These are phyloP conservation scores for Fusarium equiseti DNA, from an alignment of 2,329 filamentous ascomycete species.

Conservation along the genomic window DNA sequence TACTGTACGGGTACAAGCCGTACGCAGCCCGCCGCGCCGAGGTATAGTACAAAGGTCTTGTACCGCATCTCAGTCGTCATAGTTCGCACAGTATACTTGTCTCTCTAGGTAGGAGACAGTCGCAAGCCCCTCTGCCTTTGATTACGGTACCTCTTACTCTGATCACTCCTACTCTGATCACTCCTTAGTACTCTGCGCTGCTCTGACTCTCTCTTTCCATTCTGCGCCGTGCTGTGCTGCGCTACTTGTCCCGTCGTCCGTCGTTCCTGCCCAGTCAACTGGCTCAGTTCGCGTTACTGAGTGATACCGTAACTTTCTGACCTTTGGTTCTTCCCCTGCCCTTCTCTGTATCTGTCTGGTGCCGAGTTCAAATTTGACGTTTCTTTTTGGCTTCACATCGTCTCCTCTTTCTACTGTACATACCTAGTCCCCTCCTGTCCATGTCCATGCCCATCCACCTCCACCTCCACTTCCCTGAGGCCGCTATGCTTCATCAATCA, in stretches of 20 bases:
- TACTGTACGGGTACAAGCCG: slow-evolving; percentile 56
- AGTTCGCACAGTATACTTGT: slow-evolving; percentile 55
- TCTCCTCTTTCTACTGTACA: slow-evolving; percentile 19
- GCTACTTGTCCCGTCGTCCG: not conserved
- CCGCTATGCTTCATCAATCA: slow-evolving; percentile 48
- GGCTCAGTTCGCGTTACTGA: slow-evolving; percentile 28
- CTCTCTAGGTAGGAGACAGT: slow-evolving; percentile 25
- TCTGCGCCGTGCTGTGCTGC: not conserved
- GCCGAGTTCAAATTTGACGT: slow-evolving; percentile 12
- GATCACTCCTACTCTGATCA: slow-evolving; percentile 33
- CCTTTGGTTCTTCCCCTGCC: slow-evolving; percentile 5
- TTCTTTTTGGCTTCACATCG: slow-evolving; percentile 22
- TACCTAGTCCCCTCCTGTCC: slow-evolving; percentile 10
- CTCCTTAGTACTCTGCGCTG: slow-evolving; percentile 9
- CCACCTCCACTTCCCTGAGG: slow-evolving; percentile 42
- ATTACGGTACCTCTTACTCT: slow-evolving; percentile 35
- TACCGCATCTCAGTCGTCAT: slow-evolving; percentile 39
- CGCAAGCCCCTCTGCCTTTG: slow-evolving; percentile 46
- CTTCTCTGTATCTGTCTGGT: slow-evolving; percentile 15
- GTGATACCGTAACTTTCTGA: slow-evolving; percentile 33
- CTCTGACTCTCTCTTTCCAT: slow-evolving; percentile 16
- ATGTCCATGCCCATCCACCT: slow-evolving; percentile 27
- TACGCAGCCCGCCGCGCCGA: slow-evolving; percentile 50
- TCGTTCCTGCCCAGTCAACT: slow-evolving; percentile 32
- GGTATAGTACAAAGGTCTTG: slow-evolving; percentile 54